Base-by-base conservation (phyloP, 257 asterid genomes). In the Gentiana dahurica region DNA sequence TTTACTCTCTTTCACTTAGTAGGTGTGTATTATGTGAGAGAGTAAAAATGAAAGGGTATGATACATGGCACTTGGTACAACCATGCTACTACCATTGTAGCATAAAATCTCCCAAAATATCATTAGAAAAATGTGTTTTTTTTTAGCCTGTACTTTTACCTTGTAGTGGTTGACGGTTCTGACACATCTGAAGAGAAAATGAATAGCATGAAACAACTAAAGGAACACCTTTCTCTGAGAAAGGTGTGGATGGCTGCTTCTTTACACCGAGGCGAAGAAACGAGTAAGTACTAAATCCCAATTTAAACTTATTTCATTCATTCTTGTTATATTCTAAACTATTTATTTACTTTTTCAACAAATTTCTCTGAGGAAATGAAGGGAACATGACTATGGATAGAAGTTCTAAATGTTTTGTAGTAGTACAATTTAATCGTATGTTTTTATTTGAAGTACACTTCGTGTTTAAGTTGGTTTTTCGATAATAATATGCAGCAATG, bases 241-340 rank as follows among this genome's bases (percentile, higher is more conserved):
- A 83, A 77, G 81, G 94, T 83, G 57, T 87, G 98, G 98, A 70
- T 91, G 88, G 98, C 93, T 58, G 81, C 98, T 66, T 91, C 98
- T 57, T 81, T 91, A 67, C 97, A 91, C 61, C 72, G 65, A 75
- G 95, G 86, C 60, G 98, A 91, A 82, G 95, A 85, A 64, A 76
- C 75, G 72, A 84, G 98, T 85, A 70, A 56, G 67, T 65, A 54
- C 44, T 57, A 34, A 10, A 24, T 24, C 24, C 24, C 24, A 24
- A 24, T 0, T 24, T 24, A 24, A 24, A 24, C 24, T 24, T 24
- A 24, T 24, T 15, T 39, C 12, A 15, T 55, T 37, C 49, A 24
- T 49, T 38, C 46, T 15, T 56, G 36, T 56, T 12, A 12, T 7
- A 15, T 34, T 34, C 34, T 24, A 24, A 24, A 24, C 24, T 24